A percentile compares a stretch with the other conserved stretches of the same genome.
Evolutionary conservation across 805 yeast species (phyloP).

Genomic region (Clavispora carvajalis): DNA sequence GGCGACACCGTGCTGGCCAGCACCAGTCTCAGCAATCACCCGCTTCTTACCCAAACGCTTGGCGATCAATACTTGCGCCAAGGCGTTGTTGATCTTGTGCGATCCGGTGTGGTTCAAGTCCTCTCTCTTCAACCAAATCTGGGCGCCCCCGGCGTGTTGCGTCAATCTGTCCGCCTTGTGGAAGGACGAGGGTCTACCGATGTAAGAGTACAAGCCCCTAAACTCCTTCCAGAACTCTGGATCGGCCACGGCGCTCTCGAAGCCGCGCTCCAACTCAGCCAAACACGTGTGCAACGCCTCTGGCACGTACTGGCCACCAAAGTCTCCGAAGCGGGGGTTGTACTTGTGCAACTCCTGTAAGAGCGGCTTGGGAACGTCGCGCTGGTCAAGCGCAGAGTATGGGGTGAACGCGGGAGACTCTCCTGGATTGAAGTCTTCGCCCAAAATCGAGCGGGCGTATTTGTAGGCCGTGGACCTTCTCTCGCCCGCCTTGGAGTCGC

Average conservation of each 20-base stretch:
- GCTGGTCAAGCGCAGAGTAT: conserved; percentile 9
- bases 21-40: conserved; percentile 87
- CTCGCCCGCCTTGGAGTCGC: conserved; percentile 54
- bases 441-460: conserved; percentile 66
- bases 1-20: conserved; percentile 92
- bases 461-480: conserved; percentile 60
- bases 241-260: conserved; percentile 84
- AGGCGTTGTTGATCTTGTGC: conserved; percentile 79
- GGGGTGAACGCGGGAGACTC: conserved; percentile 24
- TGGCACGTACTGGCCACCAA: conserved; percentile 99
- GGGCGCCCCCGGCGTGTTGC: conserved; percentile 83
- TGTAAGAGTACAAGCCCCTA: conserved; percentile 76
- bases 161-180: conserved; percentile 88
- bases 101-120: conserved; percentile 90
- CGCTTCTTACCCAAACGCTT: conserved; percentile 71
- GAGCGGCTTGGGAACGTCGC: conserved; percentile 29
- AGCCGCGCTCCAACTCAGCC: conserved; percentile 81
- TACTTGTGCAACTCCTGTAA: conserved; percentile 59
- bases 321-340: conserved; percentile 82
- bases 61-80: conserved; percentile 77
- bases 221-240: conserved; percentile 93
- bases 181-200: conserved; percentile 93
- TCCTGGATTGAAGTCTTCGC: conserved; percentile 38
- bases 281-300: conserved; percentile 92
- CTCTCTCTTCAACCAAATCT: conserved; percentile 97